Evolutionary conservation across 345 rosid genomes (phyloP).

Genomic region (Kandelia obovata): DNA sequence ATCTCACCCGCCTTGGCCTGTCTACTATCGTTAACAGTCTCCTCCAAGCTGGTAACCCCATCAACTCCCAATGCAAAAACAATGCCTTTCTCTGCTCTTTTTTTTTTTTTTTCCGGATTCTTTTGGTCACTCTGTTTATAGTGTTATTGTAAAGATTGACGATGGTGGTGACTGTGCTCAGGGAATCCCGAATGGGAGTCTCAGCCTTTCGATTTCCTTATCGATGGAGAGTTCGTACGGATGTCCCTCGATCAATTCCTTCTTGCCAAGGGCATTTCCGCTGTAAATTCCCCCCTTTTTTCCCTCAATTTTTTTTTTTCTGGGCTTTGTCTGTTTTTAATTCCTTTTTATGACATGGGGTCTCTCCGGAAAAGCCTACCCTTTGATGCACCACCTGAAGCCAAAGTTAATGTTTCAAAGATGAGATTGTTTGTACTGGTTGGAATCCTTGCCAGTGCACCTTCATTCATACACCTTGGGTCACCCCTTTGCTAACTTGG

Average conservation of each 20-base stretch:
- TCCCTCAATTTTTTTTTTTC: not conserved
- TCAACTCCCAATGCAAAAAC: not conserved
- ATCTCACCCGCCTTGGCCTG: constrained; percentile 78
- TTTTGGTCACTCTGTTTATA: not conserved
- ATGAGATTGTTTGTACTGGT: no score
- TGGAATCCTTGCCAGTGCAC: no score
- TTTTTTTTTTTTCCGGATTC: not conserved
- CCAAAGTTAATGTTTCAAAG: no score
- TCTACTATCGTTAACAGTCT: constrained; percentile 74
- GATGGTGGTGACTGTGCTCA: constrained; percentile 27
- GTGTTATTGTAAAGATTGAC: not conserved
- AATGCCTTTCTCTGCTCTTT: not conserved
- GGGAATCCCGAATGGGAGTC: constrained; percentile 62
- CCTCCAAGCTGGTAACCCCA: constrained; percentile 42
- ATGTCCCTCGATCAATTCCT: constrained; percentile 88
- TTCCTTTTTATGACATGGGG: no score
- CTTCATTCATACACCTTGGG: no score
- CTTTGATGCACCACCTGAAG: no score
- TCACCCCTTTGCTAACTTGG: no score
- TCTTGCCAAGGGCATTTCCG: constrained; percentile 77
- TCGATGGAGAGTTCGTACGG: constrained; percentile 89
- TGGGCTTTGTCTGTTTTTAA: no score
- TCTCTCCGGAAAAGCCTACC: no score
- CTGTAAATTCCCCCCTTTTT: constrained; percentile 41
- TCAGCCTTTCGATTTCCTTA: constrained; percentile 84